phyloP scores from a whole-genome alignment of 768 basidiomycete genomes.

The Lactarius pseudohatsudake region DNA sequence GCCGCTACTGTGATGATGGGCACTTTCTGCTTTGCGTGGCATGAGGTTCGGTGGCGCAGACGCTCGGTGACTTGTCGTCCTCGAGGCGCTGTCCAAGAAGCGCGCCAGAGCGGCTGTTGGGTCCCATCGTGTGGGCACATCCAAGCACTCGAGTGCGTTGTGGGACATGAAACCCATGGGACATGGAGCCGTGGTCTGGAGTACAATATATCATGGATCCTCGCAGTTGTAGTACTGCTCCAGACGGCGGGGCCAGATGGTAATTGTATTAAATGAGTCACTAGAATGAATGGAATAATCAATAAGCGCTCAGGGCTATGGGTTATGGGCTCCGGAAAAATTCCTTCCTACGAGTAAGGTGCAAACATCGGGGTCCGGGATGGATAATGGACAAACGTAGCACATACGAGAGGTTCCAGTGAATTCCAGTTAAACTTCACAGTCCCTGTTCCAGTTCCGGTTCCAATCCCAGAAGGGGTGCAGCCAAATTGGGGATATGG shows the following conservation, averaged over 20 bases:
- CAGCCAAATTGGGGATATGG: constrained; percentile 10
- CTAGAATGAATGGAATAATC: neutral
- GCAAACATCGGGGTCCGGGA: neutral
- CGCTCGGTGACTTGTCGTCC: constrained; percentile 12
- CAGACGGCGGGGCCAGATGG: neutral
- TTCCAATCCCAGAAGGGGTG: constrained; percentile 14
- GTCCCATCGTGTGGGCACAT: neutral
- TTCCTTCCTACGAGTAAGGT: neutral
- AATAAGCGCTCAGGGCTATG: constrained; percentile 29
- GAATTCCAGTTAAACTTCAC: constrained; percentile 7
- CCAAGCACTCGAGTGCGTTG: neutral
- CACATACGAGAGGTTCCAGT: neutral
- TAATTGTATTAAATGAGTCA: neutral
- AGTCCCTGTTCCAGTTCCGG: constrained; percentile 4
- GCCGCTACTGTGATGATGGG: neutral
- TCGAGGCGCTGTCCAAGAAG: constrained; percentile 17
- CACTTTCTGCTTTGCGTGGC: constrained; percentile 8
- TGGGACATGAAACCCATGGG: neutral
- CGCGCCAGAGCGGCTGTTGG: constrained; percentile 9
- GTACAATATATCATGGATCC: neutral
- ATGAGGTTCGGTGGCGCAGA: constrained; percentile 18
- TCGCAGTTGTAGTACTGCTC: neutral
- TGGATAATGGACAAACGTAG: neutral
- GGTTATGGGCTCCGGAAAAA: constrained; percentile 24
- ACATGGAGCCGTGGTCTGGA: neutral